Conservation (phyloP, 2,329 filamentous ascomycete genomes). For the Elsinoe arachidis region DNA sequence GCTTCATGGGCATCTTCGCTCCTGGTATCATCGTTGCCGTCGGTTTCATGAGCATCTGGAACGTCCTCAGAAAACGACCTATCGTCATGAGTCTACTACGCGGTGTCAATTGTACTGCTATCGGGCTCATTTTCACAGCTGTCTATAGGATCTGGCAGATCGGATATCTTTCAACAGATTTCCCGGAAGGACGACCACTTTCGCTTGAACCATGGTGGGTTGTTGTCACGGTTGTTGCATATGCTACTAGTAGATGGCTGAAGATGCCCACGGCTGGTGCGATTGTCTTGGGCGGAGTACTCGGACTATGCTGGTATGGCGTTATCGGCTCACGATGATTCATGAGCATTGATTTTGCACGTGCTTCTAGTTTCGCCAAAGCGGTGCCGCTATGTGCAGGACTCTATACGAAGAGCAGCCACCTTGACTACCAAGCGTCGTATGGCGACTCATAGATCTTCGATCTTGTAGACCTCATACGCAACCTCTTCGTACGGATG, state of each 20-base stretch:
- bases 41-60: conserved; percentile 33
- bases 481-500: conserved; percentile 40
- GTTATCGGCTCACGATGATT: conserved; percentile 17
- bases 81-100: conserved; percentile 28
- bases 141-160: conserved; percentile 39
- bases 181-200: conserved; percentile 28
- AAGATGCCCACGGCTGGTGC: conserved; percentile 31
- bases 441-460: conserved; percentile 28
- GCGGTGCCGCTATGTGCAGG: background rate
- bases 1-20: conserved; percentile 33
- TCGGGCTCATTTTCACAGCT: conserved; percentile 37
- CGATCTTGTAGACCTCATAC: conserved; percentile 40
- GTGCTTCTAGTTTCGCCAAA: background rate
- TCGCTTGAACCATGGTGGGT: conserved; percentile 38
- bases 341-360: background rate
- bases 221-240: conserved; percentile 34
- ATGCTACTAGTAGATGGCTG: conserved; percentile 35
- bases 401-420: background rate
- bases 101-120: conserved; percentile 36
- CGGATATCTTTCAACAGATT: conserved; percentile 33
- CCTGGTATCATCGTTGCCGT: conserved; percentile 32
- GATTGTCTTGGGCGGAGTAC: conserved; percentile 31
- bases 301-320: conserved; percentile 35
- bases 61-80: conserved; percentile 27
- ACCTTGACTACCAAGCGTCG: too few relatives aligned